Conservation (phyloP, 441 rosid genomes). For the Monsonia emarginata region DNA sequence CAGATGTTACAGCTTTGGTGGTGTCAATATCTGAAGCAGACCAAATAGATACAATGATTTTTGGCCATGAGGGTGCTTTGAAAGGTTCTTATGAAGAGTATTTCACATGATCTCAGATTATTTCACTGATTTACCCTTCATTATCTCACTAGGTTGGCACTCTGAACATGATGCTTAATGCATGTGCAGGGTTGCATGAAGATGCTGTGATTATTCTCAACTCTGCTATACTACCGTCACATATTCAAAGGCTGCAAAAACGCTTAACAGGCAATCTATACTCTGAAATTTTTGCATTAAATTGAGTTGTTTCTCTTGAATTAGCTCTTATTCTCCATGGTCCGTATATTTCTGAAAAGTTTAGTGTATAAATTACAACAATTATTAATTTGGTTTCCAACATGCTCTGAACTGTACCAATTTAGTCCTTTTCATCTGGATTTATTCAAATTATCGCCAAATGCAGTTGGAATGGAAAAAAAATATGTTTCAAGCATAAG, state of each 20-base stretch:
- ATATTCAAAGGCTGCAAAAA: slow-evolving; percentile 54
- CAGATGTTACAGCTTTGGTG: slow-evolving; percentile 64
- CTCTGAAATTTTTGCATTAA: background rate
- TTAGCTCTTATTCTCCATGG: too few relatives aligned
- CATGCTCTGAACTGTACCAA: too few relatives aligned
- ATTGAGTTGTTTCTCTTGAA: background rate
- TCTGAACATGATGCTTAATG: slow-evolving; percentile 12
- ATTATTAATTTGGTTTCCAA: too few relatives aligned
- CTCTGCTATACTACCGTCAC: slow-evolving; percentile 38
- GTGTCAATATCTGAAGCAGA: slow-evolving; percentile 53
- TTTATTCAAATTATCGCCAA: too few relatives aligned
- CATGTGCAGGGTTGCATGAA: slow-evolving; percentile 44
- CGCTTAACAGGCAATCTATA: slow-evolving; percentile 40
- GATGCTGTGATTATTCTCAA: slow-evolving; percentile 51
- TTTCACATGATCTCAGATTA: background rate
- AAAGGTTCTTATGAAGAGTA: slow-evolving; percentile 34
- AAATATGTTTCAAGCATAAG: too few relatives aligned
- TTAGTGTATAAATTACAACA: too few relatives aligned
- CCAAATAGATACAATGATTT: slow-evolving; percentile 45
- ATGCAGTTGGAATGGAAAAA: too few relatives aligned
- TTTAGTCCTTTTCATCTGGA: too few relatives aligned
- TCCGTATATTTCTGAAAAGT: too few relatives aligned
- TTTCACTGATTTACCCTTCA: too few relatives aligned
- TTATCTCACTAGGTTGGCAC: slow-evolving; percentile 12
- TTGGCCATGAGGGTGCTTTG: slow-evolving; percentile 47